Percentiles rank a stretch among this genome's conserved stretches.
Conservation (phyloP, 1,284 basidiomycete genomes). For the Boletus holoroseus region DNA sequence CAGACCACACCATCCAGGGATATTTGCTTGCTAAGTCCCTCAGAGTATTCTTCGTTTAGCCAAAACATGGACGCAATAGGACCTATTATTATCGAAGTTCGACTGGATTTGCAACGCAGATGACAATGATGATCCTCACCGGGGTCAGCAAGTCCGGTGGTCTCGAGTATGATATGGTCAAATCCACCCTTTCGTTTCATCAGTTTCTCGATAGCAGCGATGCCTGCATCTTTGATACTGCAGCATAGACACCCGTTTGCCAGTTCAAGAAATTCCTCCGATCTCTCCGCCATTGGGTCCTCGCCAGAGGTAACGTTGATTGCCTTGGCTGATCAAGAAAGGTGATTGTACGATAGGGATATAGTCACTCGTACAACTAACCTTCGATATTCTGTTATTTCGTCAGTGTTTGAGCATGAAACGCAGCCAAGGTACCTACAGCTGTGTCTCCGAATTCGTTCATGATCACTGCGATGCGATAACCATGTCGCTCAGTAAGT, state of each 20-base stretch:
- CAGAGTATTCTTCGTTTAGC: slow-evolving; percentile 85
- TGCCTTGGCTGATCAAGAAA: slow-evolving; percentile 50
- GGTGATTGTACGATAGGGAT: slow-evolving; percentile 27
- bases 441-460: slow-evolving; percentile 88
- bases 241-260: slow-evolving; percentile 94
- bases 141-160: slow-evolving; percentile 91
- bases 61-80: slow-evolving; percentile 87
- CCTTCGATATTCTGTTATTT: slow-evolving; percentile 60
- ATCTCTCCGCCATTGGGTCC: slow-evolving; percentile 55
- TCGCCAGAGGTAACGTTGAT: slow-evolving; percentile 71
- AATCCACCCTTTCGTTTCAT: slow-evolving; percentile 79
- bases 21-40: slow-evolving; percentile 65
- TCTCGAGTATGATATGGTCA: slow-evolving; percentile 90
- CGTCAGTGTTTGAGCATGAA: slow-evolving; percentile 11
- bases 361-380: slow-evolving; percentile 32
- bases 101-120: neutral
- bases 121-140: slow-evolving; percentile 39
- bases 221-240: slow-evolving; percentile 86
- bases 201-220: slow-evolving; percentile 86
- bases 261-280: slow-evolving; percentile 80
- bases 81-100: slow-evolving; percentile 32
- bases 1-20: slow-evolving; percentile 85
- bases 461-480: slow-evolving; percentile 95
- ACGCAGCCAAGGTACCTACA: slow-evolving; percentile 41
- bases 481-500: slow-evolving; percentile 85